Conservation (phyloP, 1,284 basidiomycete species). For the Puccinia horiana region DNA sequence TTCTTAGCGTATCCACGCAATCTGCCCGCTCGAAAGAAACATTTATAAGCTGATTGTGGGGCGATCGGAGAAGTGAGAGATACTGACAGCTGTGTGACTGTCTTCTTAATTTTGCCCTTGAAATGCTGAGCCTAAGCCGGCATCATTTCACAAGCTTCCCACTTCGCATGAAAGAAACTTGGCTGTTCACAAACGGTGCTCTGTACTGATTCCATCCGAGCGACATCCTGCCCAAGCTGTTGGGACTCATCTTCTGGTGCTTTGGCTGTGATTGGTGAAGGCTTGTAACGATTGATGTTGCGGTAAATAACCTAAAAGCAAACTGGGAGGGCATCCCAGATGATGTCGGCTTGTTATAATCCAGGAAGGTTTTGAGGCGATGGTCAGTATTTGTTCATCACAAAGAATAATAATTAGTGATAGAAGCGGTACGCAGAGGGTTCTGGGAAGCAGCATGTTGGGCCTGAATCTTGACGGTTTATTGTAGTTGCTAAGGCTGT, state of each 20-base stretch:
- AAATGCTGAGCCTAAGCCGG: not conserved
- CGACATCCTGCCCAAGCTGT: not conserved
- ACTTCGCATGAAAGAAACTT: not conserved
- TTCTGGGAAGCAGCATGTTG: slow-evolving; percentile 2
- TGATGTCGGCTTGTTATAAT: not conserved
- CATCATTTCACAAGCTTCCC: slow-evolving; percentile 7
- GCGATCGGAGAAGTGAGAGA: not conserved
- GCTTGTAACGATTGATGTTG: not conserved
- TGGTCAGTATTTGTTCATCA: not conserved
- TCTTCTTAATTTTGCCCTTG: not conserved
- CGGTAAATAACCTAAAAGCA: not conserved
- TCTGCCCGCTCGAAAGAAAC: not conserved
- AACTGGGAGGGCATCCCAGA: not conserved
- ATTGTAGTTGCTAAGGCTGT: slow-evolving; percentile 27
- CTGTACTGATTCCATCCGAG: slow-evolving; percentile 26
- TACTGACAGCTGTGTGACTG: not conserved
- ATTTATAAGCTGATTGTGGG: not conserved
- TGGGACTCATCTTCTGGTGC: not conserved
- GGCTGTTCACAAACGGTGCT: not conserved
- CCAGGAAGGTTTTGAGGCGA: not conserved
- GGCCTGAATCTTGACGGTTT: not conserved
- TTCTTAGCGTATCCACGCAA: not conserved
- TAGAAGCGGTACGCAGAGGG: not conserved
- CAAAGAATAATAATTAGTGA: not conserved
- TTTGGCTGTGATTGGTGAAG: not conserved